Percentiles rank a stretch among this genome's conserved stretches.
phyloP scores from a whole-genome alignment of 257 asterid genomes.

The Catharanthus roseus region DNA sequence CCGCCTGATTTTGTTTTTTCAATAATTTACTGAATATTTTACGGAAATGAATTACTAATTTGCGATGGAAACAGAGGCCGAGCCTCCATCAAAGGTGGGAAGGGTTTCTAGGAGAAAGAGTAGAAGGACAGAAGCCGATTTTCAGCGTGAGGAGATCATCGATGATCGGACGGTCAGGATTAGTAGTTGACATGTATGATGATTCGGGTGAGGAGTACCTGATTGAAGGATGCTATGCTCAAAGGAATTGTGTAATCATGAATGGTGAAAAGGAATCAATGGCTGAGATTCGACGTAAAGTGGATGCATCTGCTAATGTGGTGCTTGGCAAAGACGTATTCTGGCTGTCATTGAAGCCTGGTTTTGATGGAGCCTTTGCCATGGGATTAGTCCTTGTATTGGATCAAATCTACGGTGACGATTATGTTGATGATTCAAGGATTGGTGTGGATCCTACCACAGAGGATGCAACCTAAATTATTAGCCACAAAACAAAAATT shows the following conservation, averaged over 20 bases:
- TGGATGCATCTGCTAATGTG: constrained; percentile 45
- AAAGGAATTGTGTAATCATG: constrained; percentile 45
- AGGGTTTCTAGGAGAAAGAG: constrained; percentile 58
- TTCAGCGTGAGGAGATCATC: constrained; percentile 60
- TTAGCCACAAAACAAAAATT: too few relatives aligned
- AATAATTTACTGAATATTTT: too few relatives aligned
- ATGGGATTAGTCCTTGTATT: constrained; percentile 68
- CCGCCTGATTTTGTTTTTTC: too few relatives aligned
- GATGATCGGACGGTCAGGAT: constrained; percentile 50
- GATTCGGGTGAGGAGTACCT: constrained; percentile 45
- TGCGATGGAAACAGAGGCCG: constrained; percentile 60
- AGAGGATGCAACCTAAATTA: constrained; percentile 17
- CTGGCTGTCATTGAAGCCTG: constrained; percentile 36
- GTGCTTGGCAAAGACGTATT: constrained; percentile 67
- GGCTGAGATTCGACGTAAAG: constrained; percentile 79
- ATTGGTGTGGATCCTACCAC: constrained; percentile 39
- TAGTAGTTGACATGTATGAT: constrained; percentile 44
- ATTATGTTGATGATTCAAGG: constrained; percentile 10
- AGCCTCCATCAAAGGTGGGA: constrained; percentile 79
- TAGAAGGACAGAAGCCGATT: constrained; percentile 42
- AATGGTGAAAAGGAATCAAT: constrained; percentile 30
- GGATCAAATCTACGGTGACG: constrained; percentile 52
- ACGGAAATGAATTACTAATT: too few relatives aligned
- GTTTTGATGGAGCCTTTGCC: constrained; percentile 67
- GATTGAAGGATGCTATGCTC: constrained; percentile 58